phyloP scores from a whole-genome alignment of 371 early-diverging fungal species.

The Mucor plumbeus region DNA sequence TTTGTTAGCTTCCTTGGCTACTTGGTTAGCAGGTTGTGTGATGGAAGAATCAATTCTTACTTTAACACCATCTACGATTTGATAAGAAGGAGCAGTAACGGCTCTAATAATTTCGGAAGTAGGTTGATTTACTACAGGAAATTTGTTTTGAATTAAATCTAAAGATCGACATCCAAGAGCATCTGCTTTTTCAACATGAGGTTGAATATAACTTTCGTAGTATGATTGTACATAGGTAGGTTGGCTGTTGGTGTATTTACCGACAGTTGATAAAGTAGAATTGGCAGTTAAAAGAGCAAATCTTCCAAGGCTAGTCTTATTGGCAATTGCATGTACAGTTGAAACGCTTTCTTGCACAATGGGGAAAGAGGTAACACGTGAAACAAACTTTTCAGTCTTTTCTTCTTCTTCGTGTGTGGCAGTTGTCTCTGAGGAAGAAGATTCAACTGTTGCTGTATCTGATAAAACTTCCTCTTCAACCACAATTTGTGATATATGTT shows the following conservation, averaged over 20 bases:
- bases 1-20: conserved; percentile 55
- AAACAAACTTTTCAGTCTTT: conserved; percentile 36
- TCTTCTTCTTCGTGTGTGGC: conserved; percentile 10
- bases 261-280: conserved; percentile 49
- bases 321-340: conserved; percentile 58
- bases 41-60: conserved; percentile 51
- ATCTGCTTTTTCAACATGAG: conserved; percentile 66
- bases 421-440: not conserved
- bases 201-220: conserved; percentile 58
- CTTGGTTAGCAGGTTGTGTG: conserved; percentile 50
- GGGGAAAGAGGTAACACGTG: conserved; percentile 68
- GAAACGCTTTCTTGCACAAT: conserved; percentile 66
- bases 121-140: conserved; percentile 71
- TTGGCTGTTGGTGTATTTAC: conserved; percentile 26
- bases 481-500: conserved; percentile 13
- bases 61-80: conserved; percentile 33
- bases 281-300: conserved; percentile 57
- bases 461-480: conserved; percentile 21
- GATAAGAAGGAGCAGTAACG: conserved; percentile 38
- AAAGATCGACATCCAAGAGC: conserved; percentile 70
- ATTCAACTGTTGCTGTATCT: conserved; percentile 12
- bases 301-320: conserved; percentile 58
- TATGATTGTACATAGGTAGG: conserved; percentile 46
- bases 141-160: conserved; percentile 67
- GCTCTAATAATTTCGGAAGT: conserved; percentile 63